phyloP scores from a whole-genome alignment of 345 rosid species.

The Brassica napus region DNA sequence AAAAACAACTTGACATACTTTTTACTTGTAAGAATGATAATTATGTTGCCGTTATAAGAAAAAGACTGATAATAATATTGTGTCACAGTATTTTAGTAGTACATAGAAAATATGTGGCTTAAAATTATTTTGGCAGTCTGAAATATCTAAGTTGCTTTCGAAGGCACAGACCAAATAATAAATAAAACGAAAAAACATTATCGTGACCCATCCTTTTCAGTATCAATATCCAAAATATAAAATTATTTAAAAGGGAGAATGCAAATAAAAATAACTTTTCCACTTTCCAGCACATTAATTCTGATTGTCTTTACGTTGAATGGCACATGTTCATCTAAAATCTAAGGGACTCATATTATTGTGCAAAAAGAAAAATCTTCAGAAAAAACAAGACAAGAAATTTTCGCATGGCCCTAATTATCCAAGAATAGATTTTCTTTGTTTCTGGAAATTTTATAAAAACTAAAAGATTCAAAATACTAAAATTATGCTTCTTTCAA shows the following conservation, averaged over 20 bases:
- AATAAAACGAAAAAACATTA: conserved; percentile 12
- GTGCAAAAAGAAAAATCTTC: not conserved
- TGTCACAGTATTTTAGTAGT: not conserved
- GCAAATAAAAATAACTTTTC: conserved; percentile 27
- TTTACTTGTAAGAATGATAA: conserved; percentile 5
- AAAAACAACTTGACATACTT: conserved; percentile 26
- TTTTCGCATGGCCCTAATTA: conserved; percentile 3
- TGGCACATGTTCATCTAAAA: conserved; percentile 13
- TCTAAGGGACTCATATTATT: not conserved
- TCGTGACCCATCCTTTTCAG: conserved; percentile 28
- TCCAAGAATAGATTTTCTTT: not conserved
- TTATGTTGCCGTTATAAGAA: not conserved
- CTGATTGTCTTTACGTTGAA: conserved; percentile 35
- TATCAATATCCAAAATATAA: conserved; percentile 21
- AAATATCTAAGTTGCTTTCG: conserved; percentile 53
- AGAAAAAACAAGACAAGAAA: not conserved
- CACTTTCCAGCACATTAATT: conserved; percentile 23
- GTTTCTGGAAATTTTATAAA: not conserved
- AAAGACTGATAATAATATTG: not conserved
- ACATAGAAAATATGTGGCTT: conserved; percentile 27
- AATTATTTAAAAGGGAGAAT: conserved; percentile 6
- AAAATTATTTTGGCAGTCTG: conserved; percentile 13
- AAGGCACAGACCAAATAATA: conserved; percentile 32
- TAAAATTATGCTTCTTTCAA: not conserved
- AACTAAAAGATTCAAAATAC: not conserved